Base-by-base conservation (phyloP, 805 yeast genomes). In the Yarrowia sp. region DNA sequence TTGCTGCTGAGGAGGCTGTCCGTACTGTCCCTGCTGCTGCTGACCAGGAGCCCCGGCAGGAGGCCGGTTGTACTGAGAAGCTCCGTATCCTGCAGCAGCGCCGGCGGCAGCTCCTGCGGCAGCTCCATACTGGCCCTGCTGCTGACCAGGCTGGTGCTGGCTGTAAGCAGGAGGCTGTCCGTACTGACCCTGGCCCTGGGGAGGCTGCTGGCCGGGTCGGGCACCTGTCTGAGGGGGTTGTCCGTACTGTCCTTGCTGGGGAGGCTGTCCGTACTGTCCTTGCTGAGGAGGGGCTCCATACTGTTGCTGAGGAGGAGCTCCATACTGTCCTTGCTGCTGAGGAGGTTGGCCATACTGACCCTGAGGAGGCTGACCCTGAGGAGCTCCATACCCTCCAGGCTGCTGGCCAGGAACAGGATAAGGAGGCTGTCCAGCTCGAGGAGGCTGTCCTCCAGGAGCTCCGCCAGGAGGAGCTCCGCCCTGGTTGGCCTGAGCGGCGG, bases 401-500 rank as follows among this genome's bases (percentile, higher is more conserved):
- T 28, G 38, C 51, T 45, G 51, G 8, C 51, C 53, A 5, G 55
- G 55, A 18, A 48, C 55, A 8, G 55, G 55, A 31, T 39, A 38
- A 18, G 57, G 57, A 13, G 57, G 13, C 17, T 36, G 42, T 17
- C 57, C 38, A 14, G 43, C 62, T 18, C 66, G 55, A 31, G 63
- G 68, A 10, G 48, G 57, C 8, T 67, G 65, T 11, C 38, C 62
- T 15, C 65, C 64, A 13, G 64, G 60, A 39, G 41, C 55, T 4
- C 57, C 51, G 17, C 32, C 47, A 43, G 31, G 31, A 13, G 41
- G 41, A 8, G 42, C 57, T 6, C 55, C 57, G n/a, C 61, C 61
- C 47, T 55, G 61, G 61, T 55, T 55, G 4, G 61, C 61, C 61
- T 66, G 65, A 35, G 69, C 66, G 35, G 73, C 69, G 10, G 67